These are phyloP conservation scores for Fusarium euwallaceae DNA, from an alignment of 2,329 filamentous ascomycete genomes.

Conservation along the genomic window DNA sequence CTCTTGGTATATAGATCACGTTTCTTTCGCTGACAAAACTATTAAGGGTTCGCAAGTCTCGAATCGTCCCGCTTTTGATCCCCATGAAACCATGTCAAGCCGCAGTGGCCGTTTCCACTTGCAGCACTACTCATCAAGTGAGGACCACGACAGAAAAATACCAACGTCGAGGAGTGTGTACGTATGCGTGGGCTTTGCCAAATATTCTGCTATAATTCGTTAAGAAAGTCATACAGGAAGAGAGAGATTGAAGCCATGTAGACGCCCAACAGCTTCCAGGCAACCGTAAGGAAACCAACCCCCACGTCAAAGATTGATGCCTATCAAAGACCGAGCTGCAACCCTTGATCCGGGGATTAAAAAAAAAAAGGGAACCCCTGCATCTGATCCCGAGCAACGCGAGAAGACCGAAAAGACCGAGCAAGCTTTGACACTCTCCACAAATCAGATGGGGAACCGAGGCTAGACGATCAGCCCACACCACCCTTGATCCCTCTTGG, in stretches of 20 bases:
- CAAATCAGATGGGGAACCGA: not conserved
- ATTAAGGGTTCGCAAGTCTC: too few species aligned
- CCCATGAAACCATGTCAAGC: too few species aligned
- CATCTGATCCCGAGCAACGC: constrained; percentile 3
- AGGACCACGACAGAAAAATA: too few species aligned
- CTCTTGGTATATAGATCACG: too few species aligned
- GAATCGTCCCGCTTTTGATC: too few species aligned
- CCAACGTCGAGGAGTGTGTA: too few species aligned
- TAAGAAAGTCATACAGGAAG: too few species aligned
- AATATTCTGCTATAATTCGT: not conserved
- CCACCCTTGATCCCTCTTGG: not conserved
- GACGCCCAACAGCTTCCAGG: not conserved
- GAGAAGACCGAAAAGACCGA: constrained; percentile 2
- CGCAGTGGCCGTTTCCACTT: too few species aligned
- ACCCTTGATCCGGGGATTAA: not conserved
- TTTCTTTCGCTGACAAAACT: too few species aligned
- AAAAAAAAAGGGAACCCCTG: not conserved
- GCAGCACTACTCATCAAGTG: too few species aligned
- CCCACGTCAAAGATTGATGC: not conserved
- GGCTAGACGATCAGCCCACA: constrained; percentile 10
- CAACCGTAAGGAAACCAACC: not conserved
- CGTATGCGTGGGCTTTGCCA: not conserved
- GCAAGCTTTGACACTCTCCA: not conserved
- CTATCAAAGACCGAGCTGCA: not conserved
- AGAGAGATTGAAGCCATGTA: not conserved